Evolutionary conservation across 2,329 filamentous ascomycete genomes (phyloP).

Genomic region (Clonostachys rosea): DNA sequence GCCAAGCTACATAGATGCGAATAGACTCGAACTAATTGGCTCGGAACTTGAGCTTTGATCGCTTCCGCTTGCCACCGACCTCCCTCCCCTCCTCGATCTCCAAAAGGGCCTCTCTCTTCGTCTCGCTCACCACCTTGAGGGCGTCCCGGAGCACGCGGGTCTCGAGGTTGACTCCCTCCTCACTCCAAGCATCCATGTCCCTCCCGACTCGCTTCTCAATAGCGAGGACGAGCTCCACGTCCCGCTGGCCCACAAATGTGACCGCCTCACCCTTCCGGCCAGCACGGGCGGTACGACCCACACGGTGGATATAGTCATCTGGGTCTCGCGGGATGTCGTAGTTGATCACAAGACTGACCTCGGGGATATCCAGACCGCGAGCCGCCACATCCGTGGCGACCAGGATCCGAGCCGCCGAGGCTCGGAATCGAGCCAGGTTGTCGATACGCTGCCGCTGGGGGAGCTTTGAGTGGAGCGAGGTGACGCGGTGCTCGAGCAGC

Average conservation of each 20-base stretch:
- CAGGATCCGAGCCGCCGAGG: constrained; percentile 80
- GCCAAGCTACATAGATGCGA: neutral
- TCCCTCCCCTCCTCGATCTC: constrained; percentile 91
- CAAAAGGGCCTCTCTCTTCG: constrained; percentile 86
- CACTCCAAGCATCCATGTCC: constrained; percentile 77
- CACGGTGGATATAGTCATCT: constrained; percentile 95
- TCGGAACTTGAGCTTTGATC: constrained; percentile 53
- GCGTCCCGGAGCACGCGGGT: constrained; percentile 79
- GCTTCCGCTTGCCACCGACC: constrained; percentile 78
- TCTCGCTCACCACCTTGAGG: constrained; percentile 88
- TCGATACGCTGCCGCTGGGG: constrained; percentile 79
- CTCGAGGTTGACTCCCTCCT: constrained; percentile 94
- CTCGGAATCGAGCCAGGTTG: constrained; percentile 89
- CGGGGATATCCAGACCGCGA: constrained; percentile 90
- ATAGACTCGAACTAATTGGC: constrained; percentile 12
- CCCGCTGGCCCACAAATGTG: constrained; percentile 87
- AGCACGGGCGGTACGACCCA: constrained; percentile 91
- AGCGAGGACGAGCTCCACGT: constrained; percentile 84
- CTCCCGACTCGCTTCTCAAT: constrained; percentile 81
- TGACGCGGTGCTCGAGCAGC: constrained; percentile 83
- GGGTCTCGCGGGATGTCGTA: constrained; percentile 95
- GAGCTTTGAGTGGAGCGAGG: constrained; percentile 82
- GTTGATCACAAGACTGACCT: constrained; percentile 86
- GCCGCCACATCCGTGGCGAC: constrained; percentile 95
- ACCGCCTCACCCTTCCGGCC: constrained; percentile 78